A percentile compares a stretch with the other conserved stretches of the same genome.
These are phyloP conservation scores for Cucurbita argyrosperma DNA, from an alignment of 306 rosid genomes.

Conservation along the genomic window DNA sequence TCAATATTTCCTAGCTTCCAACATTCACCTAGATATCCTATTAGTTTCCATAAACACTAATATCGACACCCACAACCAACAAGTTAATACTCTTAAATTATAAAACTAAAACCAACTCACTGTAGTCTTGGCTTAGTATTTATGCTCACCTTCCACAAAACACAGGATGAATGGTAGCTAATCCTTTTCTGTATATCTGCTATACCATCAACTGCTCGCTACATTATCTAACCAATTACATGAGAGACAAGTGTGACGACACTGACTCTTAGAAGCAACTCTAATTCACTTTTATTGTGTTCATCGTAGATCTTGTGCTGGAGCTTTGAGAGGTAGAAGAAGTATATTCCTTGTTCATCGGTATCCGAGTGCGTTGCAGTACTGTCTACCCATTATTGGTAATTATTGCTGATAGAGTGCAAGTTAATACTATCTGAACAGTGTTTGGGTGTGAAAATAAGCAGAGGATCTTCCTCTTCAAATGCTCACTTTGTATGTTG, in stretches of 20 bases:
- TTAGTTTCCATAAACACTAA: background rate
- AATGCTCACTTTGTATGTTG: slow-evolving; percentile 15
- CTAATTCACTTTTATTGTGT: slow-evolving; percentile 7
- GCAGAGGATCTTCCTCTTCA: slow-evolving; percentile 27
- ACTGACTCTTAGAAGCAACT: background rate
- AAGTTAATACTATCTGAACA: slow-evolving; percentile 2
- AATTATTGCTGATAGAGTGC: slow-evolving; percentile 15
- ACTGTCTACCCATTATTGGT: slow-evolving; percentile 10
- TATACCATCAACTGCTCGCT: background rate
- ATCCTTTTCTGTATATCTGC: background rate
- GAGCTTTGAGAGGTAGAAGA: slow-evolving; percentile 47
- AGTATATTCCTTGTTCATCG: slow-evolving; percentile 12
- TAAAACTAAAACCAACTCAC: background rate
- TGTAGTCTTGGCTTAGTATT: background rate
- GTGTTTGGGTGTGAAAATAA: slow-evolving; percentile 15
- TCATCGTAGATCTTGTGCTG: slow-evolving; percentile 57
- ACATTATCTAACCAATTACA: background rate
- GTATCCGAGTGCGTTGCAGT: slow-evolving; percentile 5
- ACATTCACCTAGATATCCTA: background rate
- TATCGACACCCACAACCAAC: background rate
- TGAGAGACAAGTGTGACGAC: background rate
- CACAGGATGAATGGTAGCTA: background rate
- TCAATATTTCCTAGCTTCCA: background rate
- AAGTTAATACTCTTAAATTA: background rate
- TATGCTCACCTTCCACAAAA: background rate